Evolutionary conservation across 2,329 filamentous ascomycete genomes (phyloP), one percentile per base, ranked within the genome.

Genomic region (Triangularia verruculosa): DNA sequence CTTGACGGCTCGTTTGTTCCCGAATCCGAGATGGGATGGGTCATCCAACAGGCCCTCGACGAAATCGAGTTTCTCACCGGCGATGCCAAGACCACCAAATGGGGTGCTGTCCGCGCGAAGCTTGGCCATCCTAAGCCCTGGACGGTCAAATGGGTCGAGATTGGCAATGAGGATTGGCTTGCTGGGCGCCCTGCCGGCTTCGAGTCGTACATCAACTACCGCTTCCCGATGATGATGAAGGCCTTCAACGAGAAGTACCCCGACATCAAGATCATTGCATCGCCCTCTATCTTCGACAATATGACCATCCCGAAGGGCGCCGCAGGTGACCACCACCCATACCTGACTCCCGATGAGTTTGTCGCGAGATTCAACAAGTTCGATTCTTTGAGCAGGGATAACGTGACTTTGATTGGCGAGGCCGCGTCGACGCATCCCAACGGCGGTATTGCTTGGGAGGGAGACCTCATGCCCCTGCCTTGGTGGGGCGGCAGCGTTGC

Each of bases 111-210:
- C 6, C 84, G 87, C 17, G 86, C 85, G 6, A 75, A 81, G 52
- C 78, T 87, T 2, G 88, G 88, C 3, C 83, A 89, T 68, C 80
- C 85, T 0, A 79, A 86, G 64, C 87, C 88, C 0, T 90, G 85
- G 76, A 77, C 72, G 28, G 78, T 90, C 57, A 77, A 82, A 11
- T 87, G 83, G 68, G 84, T 90, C 61, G 88, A 90, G 74, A 76
- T 90, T 52, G 88, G 88, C 64, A 90, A 90, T 72, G 88, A 90
- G 72, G 88, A 90, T 60, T 84, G 83, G 78, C 80, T 89, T 3
- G 80, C 78, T 25, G 79, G 79, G 3, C 82, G 80, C 4, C 77
- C 79, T 1, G 69, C 71, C 0, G 78, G 82, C 4, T 82, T 78
- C 72, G 74, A 78, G 1, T 78, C 81, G 5, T 83, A 81, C 69